Percentiles rank a stretch among this genome's conserved stretches.
Conservation (phyloP, 768 basidiomycete genomes). For the Boletus rufocinnamomeus region DNA sequence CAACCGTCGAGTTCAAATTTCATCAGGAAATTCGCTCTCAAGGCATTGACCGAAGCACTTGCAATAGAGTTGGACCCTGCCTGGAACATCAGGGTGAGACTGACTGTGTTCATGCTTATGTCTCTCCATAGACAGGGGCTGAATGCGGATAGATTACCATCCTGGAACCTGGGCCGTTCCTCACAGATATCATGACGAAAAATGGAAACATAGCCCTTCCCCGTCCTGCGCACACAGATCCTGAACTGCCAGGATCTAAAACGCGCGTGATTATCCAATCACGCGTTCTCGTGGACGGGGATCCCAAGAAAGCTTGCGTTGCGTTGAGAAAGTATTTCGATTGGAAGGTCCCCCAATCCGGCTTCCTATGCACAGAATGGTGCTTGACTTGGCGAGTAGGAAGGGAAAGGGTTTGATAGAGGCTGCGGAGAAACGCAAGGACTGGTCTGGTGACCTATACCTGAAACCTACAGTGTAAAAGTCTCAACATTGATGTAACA, state of each 20-base stretch:
- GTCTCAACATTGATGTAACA: not conserved
- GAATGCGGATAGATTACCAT: constrained; percentile 21
- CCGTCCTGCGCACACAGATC: constrained; percentile 22
- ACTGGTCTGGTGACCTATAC: constrained; percentile 30
- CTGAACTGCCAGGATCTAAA: constrained; percentile 11
- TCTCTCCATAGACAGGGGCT: not conserved
- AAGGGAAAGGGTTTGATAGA: constrained; percentile 21
- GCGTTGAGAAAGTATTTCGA: constrained; percentile 20
- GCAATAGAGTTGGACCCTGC: constrained; percentile 7
- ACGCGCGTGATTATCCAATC: not conserved
- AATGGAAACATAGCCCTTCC: not conserved
- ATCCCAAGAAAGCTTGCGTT: constrained; percentile 23
- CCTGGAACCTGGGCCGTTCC: constrained; percentile 25
- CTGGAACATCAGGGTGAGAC: constrained; percentile 27
- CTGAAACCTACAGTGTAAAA: constrained; percentile 2
- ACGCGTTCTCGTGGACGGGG: constrained; percentile 4
- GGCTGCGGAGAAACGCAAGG: constrained; percentile 20
- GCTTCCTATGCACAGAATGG: constrained; percentile 18
- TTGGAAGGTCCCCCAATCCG: constrained; percentile 27
- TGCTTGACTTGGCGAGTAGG: not conserved
- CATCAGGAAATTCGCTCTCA: constrained; percentile 27
- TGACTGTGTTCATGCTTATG: not conserved
- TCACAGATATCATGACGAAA: not conserved
- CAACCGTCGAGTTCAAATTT: not conserved
- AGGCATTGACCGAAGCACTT: constrained; percentile 31